Conservation (phyloP, 2,329 filamentous ascomycete species). For the Paraconiothyrium sp. region DNA sequence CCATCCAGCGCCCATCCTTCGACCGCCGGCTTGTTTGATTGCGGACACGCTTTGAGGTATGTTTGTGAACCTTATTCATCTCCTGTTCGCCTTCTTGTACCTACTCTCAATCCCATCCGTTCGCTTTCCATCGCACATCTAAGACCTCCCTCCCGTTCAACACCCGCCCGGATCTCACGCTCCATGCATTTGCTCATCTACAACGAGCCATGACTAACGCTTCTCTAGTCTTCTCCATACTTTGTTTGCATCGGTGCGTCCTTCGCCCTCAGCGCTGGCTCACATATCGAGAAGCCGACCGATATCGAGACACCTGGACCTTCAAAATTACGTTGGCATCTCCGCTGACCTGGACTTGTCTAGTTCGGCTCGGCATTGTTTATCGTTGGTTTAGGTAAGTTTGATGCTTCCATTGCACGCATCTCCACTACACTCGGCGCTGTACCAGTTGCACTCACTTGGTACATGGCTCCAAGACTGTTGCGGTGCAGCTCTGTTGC, state of each 20-base stretch:
- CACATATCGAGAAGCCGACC: neutral
- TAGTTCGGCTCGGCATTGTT: neutral
- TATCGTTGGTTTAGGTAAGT: neutral
- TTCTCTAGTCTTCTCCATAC: neutral
- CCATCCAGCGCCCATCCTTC: neutral
- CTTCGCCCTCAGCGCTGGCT: neutral
- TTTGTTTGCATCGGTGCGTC: conserved; percentile 3
- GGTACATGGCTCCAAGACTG: neutral
- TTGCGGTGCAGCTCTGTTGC: neutral
- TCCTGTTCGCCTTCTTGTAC: neutral
- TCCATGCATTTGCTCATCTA: neutral
- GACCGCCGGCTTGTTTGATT: conserved; percentile 7
- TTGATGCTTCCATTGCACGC: neutral
- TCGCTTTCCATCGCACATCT: neutral
- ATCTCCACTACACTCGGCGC: neutral
- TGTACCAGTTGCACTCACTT: neutral
- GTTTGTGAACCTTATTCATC: neutral
- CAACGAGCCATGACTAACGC: neutral
- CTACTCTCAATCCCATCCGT: neutral
- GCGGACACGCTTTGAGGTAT: neutral
- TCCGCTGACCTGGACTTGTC: neutral
- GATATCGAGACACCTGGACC: neutral
- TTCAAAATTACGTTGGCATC: neutral
- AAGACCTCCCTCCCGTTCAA: neutral
- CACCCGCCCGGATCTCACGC: no score